Conservation (phyloP, 2,329 filamentous ascomycete genomes). For the Aspergillus proliferans region DNA sequence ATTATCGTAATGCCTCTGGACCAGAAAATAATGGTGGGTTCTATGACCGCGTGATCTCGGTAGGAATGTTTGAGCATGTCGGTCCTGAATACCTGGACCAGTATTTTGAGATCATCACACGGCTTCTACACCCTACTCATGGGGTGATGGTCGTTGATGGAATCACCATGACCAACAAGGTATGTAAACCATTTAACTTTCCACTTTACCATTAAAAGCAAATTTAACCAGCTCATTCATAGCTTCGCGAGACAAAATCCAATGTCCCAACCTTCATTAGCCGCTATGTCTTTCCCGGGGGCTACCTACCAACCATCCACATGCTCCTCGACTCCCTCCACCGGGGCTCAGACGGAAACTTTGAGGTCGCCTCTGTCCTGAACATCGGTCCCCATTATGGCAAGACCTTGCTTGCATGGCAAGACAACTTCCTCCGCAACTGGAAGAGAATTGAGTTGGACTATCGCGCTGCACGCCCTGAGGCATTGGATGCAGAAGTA, state of each 20-base stretch:
- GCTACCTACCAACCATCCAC: slow-evolving; percentile 57
- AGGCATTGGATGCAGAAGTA: slow-evolving; percentile 56
- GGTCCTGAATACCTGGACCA: slow-evolving; percentile 60
- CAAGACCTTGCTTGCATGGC: slow-evolving; percentile 63
- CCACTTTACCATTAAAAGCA: neutral
- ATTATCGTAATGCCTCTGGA: slow-evolving; percentile 59
- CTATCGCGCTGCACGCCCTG: slow-evolving; percentile 51
- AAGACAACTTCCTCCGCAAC: slow-evolving; percentile 57
- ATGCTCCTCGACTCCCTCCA: slow-evolving; percentile 56
- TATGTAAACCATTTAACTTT: neutral
- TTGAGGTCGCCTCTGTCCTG: slow-evolving; percentile 62
- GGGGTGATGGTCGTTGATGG: slow-evolving; percentile 68
- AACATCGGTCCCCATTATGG: slow-evolving; percentile 71
- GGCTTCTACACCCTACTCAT: slow-evolving; percentile 56
- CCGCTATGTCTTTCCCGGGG: slow-evolving; percentile 73
- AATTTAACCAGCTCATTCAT: neutral
- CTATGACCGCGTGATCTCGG: slow-evolving; percentile 67
- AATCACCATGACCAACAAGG: slow-evolving; percentile 67
- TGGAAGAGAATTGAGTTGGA: slow-evolving; percentile 59
- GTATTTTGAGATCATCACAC: slow-evolving; percentile 61
- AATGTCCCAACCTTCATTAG: slow-evolving; percentile 67
- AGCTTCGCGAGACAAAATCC: slow-evolving; percentile 58
- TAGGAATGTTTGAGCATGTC: slow-evolving; percentile 73
- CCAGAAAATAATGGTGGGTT: slow-evolving; percentile 33
- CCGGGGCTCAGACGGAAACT: slow-evolving; percentile 52